Percentiles rank a stretch among this genome's conserved stretches.
Evolutionary conservation across 345 rosid species (phyloP).

Genomic region (Diplotaxis tenuifolia): DNA sequence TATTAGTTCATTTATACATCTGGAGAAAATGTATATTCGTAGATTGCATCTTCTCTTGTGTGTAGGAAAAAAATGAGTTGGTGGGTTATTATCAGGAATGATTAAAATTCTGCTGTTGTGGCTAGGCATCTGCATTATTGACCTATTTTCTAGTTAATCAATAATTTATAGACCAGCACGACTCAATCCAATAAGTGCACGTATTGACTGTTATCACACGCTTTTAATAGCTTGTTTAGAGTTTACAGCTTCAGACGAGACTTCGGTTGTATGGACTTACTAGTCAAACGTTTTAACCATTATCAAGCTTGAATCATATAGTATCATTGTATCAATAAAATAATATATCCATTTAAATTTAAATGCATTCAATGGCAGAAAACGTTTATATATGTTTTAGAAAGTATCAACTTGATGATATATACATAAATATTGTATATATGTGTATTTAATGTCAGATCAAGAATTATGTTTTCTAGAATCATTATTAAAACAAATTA

Average conservation of each 20-base stretch:
- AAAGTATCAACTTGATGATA: too few species aligned
- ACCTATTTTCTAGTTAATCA: slow-evolving; percentile 1
- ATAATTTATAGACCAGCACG: not conserved
- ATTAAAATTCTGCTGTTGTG: slow-evolving; percentile 18
- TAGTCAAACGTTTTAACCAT: slow-evolving; percentile 1
- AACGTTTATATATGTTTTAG: too few species aligned
- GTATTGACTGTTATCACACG: slow-evolving; percentile 23
- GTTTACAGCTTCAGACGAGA: slow-evolving; percentile 4
- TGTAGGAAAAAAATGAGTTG: too few species aligned
- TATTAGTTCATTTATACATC: too few species aligned
- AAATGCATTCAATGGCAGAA: too few species aligned
- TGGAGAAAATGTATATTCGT: too few species aligned
- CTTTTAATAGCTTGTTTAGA: slow-evolving; percentile 2
- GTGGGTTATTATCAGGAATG: not conserved
- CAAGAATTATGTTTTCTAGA: not conserved
- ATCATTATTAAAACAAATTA: too few species aligned
- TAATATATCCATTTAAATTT: not conserved
- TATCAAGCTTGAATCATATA: not conserved
- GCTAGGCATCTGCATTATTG: slow-evolving; percentile 23
- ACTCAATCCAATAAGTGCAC: slow-evolving; percentile 7
- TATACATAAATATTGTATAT: too few species aligned
- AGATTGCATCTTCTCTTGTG: too few species aligned
- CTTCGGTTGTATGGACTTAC: not conserved
- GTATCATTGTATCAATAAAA: not conserved
- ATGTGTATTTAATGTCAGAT: not conserved